phyloP scores from a whole-genome alignment of 2,329 filamentous ascomycete genomes.

The Pseudogymnoascus sp. region DNA sequence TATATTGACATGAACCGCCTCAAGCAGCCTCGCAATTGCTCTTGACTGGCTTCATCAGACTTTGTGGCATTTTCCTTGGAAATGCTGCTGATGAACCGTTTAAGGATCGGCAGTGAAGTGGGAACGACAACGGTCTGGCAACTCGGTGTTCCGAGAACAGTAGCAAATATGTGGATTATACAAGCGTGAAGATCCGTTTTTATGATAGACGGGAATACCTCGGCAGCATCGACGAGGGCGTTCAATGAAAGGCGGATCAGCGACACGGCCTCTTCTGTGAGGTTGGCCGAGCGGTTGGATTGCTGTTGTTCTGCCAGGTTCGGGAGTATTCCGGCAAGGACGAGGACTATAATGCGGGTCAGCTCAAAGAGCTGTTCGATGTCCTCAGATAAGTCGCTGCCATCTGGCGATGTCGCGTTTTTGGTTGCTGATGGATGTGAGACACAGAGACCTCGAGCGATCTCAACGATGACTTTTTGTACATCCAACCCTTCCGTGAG shows the following conservation, averaged over 20 bases:
- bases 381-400: slow-evolving; percentile 75
- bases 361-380: slow-evolving; percentile 97
- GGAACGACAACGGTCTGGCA: slow-evolving; percentile 88
- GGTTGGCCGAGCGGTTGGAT: slow-evolving; percentile 59
- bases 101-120: slow-evolving; percentile 81
- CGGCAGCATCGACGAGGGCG: slow-evolving; percentile 85
- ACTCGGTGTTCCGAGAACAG: slow-evolving; percentile 75
- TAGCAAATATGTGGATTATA: slow-evolving; percentile 93
- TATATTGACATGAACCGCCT: slow-evolving; percentile 76
- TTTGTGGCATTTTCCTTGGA: slow-evolving; percentile 38
- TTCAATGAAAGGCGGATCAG: slow-evolving; percentile 74
- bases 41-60: slow-evolving; percentile 35
- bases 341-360: slow-evolving; percentile 89
- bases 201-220: slow-evolving; percentile 94
- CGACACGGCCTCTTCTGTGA: slow-evolving; percentile 78
- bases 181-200: slow-evolving; percentile 93
- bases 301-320: slow-evolving; percentile 59
- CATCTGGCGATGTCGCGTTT: slow-evolving; percentile 56
- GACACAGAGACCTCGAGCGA: slow-evolving; percentile 81
- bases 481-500: slow-evolving; percentile 85
- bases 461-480: slow-evolving; percentile 87
- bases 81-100: slow-evolving; percentile 78
- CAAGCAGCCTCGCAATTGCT: slow-evolving; percentile 72
- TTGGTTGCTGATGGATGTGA: slow-evolving; percentile 82
- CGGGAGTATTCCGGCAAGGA: slow-evolving; percentile 78